Conservation (phyloP, 2,329 filamentous ascomycete genomes). For the Arthrinium puccinioides region DNA sequence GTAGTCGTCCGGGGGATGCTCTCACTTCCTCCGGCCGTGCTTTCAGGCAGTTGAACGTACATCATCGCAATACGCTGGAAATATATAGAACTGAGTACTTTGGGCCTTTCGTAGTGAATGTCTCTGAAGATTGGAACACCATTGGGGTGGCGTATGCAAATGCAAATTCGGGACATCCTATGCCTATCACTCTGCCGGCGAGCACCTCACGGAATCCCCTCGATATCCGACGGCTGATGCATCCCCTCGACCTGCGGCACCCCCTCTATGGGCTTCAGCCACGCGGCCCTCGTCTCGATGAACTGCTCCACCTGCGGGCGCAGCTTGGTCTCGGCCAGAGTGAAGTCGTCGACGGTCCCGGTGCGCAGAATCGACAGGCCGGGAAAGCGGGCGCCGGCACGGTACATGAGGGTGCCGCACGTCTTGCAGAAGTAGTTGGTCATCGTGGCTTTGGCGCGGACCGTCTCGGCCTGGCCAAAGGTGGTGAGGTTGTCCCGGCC, state of each 20-base stretch:
- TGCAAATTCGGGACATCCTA: too few relatives aligned
- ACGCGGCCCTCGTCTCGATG: slow-evolving; percentile 41
- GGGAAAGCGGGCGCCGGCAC: slow-evolving; percentile 35
- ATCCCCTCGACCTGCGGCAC: slow-evolving; percentile 20
- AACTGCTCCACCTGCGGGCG: slow-evolving; percentile 47
- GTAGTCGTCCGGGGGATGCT: too few relatives aligned
- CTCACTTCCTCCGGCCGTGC: too few relatives aligned
- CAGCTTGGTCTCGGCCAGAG: slow-evolving; percentile 47
- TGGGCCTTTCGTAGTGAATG: too few relatives aligned
- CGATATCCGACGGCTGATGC: not conserved
- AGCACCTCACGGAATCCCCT: not conserved
- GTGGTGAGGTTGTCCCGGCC: slow-evolving; percentile 41
- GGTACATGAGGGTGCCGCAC: slow-evolving; percentile 56
- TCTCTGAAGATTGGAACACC: too few relatives aligned
- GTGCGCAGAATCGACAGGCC: slow-evolving; percentile 42
- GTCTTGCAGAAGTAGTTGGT: slow-evolving; percentile 53
- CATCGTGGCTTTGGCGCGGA: slow-evolving; percentile 42
- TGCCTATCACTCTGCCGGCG: too few relatives aligned
- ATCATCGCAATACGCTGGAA: too few relatives aligned
- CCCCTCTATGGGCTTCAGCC: slow-evolving; percentile 33
- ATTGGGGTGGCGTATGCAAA: too few relatives aligned
- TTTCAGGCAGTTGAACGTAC: too few relatives aligned
- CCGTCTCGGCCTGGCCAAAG: slow-evolving; percentile 39
- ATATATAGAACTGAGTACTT: too few relatives aligned
- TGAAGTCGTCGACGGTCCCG: slow-evolving; percentile 57